Evolutionary conservation across 1,284 basidiomycete genomes (phyloP).

Genomic region (Ustilago nuda): DNA sequence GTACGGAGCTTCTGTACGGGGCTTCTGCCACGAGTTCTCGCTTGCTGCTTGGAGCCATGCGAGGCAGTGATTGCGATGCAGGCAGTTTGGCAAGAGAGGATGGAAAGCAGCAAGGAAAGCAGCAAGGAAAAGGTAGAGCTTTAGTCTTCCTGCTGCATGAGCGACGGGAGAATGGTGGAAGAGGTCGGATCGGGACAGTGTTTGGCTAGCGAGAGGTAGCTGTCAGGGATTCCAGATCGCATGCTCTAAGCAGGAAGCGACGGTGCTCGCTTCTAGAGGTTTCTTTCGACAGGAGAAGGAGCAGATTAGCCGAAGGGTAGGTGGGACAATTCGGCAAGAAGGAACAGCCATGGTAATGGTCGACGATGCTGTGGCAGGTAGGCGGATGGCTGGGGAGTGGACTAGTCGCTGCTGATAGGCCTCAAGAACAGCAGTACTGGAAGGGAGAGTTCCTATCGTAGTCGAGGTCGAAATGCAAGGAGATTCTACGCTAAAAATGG

Average conservation of each 20-base stretch:
- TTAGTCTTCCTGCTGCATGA: too few species aligned
- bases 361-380: neutral
- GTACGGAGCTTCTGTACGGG: too few species aligned
- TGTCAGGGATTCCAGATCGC: neutral
- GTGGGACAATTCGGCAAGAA: neutral
- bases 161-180: neutral
- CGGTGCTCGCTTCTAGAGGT: neutral
- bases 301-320: neutral
- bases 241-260: neutral
- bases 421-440: neutral
- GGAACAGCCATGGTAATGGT: neutral
- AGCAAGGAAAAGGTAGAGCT: neutral
- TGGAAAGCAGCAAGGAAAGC: neutral
- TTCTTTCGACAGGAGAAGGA: neutral
- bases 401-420: neutral
- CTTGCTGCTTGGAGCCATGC: neutral
- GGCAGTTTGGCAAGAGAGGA: neutral
- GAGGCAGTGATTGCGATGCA: neutral
- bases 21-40: neutral
- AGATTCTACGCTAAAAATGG: slow-evolving; percentile 8
- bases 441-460: neutral
- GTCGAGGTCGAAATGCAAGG: slow-evolving; percentile 15
- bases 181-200: slow-evolving; percentile 2
- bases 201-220: neutral
- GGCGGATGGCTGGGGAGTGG: neutral